Evolutionary conservation across 2,329 filamentous ascomycete species (phyloP).

Genomic region (Diatrype stigma): DNA sequence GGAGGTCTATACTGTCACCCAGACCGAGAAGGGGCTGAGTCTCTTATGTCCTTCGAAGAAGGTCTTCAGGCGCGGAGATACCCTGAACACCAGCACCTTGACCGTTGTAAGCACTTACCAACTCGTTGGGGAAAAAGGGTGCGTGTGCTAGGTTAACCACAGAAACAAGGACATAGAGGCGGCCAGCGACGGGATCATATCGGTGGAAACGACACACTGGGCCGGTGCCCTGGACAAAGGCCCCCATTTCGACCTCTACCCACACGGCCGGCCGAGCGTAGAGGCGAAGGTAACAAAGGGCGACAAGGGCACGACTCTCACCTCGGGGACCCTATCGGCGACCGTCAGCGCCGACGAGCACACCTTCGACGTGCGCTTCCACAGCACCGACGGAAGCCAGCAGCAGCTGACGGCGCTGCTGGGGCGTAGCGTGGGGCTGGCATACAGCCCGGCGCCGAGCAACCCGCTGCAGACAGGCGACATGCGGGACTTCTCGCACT

Average conservation of each 20-base stretch:
- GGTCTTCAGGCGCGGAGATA: slow-evolving; percentile 51
- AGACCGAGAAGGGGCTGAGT: slow-evolving; percentile 44
- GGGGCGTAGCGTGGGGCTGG: slow-evolving; percentile 52
- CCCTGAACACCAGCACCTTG: slow-evolving; percentile 51
- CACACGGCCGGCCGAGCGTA: slow-evolving; percentile 42
- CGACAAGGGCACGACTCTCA: slow-evolving; percentile 43
- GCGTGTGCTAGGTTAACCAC: slow-evolving; percentile 7
- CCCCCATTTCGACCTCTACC: slow-evolving; percentile 56
- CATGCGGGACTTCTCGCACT: slow-evolving; percentile 48
- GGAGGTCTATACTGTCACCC: slow-evolving; percentile 52
- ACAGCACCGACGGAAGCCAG: slow-evolving; percentile 44
- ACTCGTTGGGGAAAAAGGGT: background rate
- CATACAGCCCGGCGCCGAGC: slow-evolving; percentile 49
- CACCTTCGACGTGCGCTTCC: slow-evolving; percentile 53
- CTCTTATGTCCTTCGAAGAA: slow-evolving; percentile 56
- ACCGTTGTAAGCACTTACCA: slow-evolving; percentile 38
- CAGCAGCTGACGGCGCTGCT: slow-evolving; percentile 51
- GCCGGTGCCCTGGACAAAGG: slow-evolving; percentile 46
- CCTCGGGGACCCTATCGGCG: slow-evolving; percentile 47
- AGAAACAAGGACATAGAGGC: slow-evolving; percentile 48
- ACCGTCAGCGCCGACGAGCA: slow-evolving; percentile 46
- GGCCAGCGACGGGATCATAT: slow-evolving; percentile 55
- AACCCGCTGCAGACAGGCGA: slow-evolving; percentile 51
- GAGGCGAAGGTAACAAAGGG: slow-evolving; percentile 36
- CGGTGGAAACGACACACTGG: slow-evolving; percentile 56